phyloP scores from a whole-genome alignment of 148 eudicot genomes.

The Persicaria maculosa region DNA sequence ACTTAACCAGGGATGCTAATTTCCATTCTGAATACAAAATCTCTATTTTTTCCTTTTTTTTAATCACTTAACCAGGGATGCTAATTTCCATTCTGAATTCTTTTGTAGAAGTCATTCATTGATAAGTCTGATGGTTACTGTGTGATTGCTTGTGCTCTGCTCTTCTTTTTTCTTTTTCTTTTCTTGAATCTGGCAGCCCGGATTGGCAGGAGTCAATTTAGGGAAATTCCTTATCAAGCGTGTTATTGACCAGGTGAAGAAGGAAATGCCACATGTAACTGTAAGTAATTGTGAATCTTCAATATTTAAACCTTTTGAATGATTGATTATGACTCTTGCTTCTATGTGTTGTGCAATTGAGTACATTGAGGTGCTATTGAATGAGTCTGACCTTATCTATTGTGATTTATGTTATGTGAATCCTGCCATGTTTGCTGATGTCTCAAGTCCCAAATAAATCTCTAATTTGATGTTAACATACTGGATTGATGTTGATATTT shows the following conservation, averaged over 20 bases:
- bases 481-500: conserved; percentile 5
- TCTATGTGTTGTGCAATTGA: not conserved
- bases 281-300: conserved; percentile 43
- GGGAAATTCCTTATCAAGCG: conserved; percentile 97
- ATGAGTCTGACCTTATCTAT: not conserved
- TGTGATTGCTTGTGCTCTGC: conserved; percentile 9
- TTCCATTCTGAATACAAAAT: not conserved
- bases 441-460: not conserved
- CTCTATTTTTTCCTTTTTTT: too few relatives aligned
- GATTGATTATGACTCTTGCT: not conserved
- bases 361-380: not conserved
- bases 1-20: not conserved
- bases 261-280: conserved; percentile 78
- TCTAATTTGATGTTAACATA: not conserved
- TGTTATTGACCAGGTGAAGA: conserved; percentile 82
- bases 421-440: not conserved
- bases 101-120: not conserved
- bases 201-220: conserved; percentile 83
- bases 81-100: not conserved
- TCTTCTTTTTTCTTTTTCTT: not conserved
- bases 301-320: not conserved
- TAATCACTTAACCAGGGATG: not conserved
- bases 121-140: not conserved
- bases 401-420: not conserved
- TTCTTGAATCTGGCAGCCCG: conserved; percentile 60